Percentiles rank a stretch among this genome's conserved stretches.
Evolutionary conservation across 345 rosid genomes (phyloP).

Genomic region (Gossypium ekmanianum): DNA sequence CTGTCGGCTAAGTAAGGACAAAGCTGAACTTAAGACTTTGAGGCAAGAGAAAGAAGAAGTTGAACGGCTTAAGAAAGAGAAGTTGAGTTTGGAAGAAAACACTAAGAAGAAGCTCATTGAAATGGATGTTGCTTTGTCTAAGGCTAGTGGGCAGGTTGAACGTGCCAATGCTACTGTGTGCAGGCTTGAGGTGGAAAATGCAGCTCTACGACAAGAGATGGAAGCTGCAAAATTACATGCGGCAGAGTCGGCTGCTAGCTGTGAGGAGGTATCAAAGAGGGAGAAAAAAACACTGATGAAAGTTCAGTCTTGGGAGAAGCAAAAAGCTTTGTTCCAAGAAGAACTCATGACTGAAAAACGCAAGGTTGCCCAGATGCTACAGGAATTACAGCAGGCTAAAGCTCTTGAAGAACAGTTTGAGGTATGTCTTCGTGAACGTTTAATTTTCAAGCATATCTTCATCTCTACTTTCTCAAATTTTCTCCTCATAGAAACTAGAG

Average conservation of each 20-base stretch:
- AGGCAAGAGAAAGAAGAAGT: slow-evolving; percentile 90
- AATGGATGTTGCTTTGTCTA: slow-evolving; percentile 76
- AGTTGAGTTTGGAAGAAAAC: slow-evolving; percentile 66
- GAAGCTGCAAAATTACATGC: slow-evolving; percentile 68
- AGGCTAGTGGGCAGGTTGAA: slow-evolving; percentile 73
- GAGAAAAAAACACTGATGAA: slow-evolving; percentile 60
- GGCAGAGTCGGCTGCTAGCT: slow-evolving; percentile 63
- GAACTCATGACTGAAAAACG: slow-evolving; percentile 61
- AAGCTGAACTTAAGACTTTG: slow-evolving; percentile 74
- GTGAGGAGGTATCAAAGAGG: slow-evolving; percentile 64
- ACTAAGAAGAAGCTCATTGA: slow-evolving; percentile 81
- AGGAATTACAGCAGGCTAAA: slow-evolving; percentile 51
- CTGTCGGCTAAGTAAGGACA: slow-evolving; percentile 75
- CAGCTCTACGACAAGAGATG: slow-evolving; percentile 65
- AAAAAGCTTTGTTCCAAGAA: slow-evolving; percentile 62
- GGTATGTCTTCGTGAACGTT: slow-evolving; percentile 37
- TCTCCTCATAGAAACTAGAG: slow-evolving; percentile 2
- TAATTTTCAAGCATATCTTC: slow-evolving; percentile 1
- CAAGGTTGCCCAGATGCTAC: slow-evolving; percentile 45
- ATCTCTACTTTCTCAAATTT: background rate
- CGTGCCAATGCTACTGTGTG: slow-evolving; percentile 64
- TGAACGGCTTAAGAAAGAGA: slow-evolving; percentile 77
- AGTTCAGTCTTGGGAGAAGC: slow-evolving; percentile 79
- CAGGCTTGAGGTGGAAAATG: slow-evolving; percentile 75
- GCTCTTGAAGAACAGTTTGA: slow-evolving; percentile 42